Percentiles rank a stretch among this genome's conserved stretches.
phyloP scores from a whole-genome alignment of 192 early-diverging fungal species.

The Rhizophagus prolifer region DNA sequence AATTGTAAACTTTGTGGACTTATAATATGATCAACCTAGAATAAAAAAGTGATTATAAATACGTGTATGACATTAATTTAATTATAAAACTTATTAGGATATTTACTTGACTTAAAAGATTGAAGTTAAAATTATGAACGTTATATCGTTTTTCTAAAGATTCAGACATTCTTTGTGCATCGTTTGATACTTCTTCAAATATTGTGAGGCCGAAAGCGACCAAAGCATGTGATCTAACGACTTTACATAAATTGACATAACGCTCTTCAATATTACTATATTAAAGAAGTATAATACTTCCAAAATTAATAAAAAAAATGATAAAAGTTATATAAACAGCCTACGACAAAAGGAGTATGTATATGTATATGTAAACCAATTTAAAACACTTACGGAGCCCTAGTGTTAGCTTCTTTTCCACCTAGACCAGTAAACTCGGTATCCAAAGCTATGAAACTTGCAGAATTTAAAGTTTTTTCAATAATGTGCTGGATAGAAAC shows the following conservation, averaged over 20 bases:
- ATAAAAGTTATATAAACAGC: conserved; percentile 38
- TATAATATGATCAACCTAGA: conserved; percentile 63
- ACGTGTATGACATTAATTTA: neutral
- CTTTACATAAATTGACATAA: conserved; percentile 70
- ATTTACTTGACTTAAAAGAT: conserved; percentile 41
- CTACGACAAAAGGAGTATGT: conserved; percentile 28
- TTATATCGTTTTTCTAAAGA: conserved; percentile 28
- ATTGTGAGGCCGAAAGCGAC: conserved; percentile 81
- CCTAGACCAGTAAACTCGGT: conserved; percentile 91
- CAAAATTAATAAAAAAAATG: conserved; percentile 24
- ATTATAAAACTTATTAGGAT: neutral
- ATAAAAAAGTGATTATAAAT: neutral
- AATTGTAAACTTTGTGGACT: conserved; percentile 73
- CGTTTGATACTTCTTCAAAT: conserved; percentile 44
- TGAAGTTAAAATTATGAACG: conserved; percentile 65
- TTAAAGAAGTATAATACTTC: conserved; percentile 2
- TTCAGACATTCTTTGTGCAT: neutral
- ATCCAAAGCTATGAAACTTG: conserved; percentile 83
- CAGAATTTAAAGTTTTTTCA: conserved; percentile 44
- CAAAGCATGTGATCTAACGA: conserved; percentile 75
- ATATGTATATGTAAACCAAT: neutral
- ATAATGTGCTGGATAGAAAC: conserved; percentile 46
- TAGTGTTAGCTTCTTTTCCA: conserved; percentile 34
- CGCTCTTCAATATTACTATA: conserved; percentile 76
- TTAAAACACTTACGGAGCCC: conserved; percentile 35